Evolutionary conservation across 2,329 filamentous ascomycete species (phyloP).

Genomic region (Microcyclospora tardicrescens): DNA sequence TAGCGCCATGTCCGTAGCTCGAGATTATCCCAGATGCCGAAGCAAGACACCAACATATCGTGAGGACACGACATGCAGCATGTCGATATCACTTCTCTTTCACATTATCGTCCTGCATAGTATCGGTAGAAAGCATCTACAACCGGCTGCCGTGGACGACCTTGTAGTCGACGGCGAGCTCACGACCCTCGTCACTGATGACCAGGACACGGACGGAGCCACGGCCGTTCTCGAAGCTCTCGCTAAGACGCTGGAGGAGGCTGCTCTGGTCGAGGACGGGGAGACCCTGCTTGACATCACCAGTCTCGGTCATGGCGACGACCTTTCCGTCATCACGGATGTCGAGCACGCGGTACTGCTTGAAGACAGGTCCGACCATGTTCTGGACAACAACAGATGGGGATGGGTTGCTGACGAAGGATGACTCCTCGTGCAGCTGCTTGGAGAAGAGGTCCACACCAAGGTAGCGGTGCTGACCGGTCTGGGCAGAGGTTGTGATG

Average conservation of each 20-base stretch:
- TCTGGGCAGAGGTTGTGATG: constrained; percentile 95
- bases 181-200: constrained; percentile 81
- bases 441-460: constrained; percentile 99
- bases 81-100: too few relatives aligned
- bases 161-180: constrained; percentile 98
- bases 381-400: constrained; percentile 97
- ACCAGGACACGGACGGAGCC: constrained; percentile 91
- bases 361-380: constrained; percentile 98
- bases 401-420: constrained; percentile 91
- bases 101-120: too few relatives aligned
- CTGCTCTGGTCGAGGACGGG: constrained; percentile 90
- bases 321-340: constrained; percentile 71
- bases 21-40: too few relatives aligned
- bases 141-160: constrained; percentile 69
- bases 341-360: constrained; percentile 99
- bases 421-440: constrained; percentile 97
- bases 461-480: constrained; percentile 98
- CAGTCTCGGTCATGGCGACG: constrained; percentile 97
- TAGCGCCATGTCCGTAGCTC: too few relatives aligned
- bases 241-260: constrained; percentile 67
- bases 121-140: constrained; percentile 26
- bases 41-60: too few relatives aligned
- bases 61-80: too few relatives aligned
- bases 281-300: constrained; percentile 93
- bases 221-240: constrained; percentile 80